Percentiles rank a stretch among this genome's conserved stretches.
These are phyloP conservation scores for Acacia melanoxylon DNA, from an alignment of 306 rosid species.

Conservation along the genomic window DNA sequence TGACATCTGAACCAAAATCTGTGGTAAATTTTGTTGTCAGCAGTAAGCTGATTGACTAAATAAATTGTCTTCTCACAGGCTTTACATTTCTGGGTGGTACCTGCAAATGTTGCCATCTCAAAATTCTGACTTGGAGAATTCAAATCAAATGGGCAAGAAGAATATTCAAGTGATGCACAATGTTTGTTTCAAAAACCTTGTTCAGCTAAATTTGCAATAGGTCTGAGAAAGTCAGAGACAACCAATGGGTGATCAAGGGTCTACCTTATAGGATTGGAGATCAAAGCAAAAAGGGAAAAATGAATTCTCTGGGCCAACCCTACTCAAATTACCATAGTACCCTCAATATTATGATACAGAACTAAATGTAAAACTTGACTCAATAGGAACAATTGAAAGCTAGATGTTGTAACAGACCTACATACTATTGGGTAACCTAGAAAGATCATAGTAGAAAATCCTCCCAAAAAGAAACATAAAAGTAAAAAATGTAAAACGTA, in stretches of 20 bases:
- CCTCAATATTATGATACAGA: slow-evolving; percentile 22
- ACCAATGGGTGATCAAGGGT: slow-evolving; percentile 22
- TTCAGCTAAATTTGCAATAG: slow-evolving; percentile 24
- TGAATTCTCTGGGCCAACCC: background rate
- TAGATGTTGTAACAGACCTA: slow-evolving; percentile 11
- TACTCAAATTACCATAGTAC: slow-evolving; percentile 28
- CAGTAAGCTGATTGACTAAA: slow-evolving; percentile 82
- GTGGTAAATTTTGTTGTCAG: slow-evolving; percentile 84
- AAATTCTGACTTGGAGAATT: slow-evolving; percentile 22
- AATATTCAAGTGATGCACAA: background rate
- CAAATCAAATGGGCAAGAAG: slow-evolving; percentile 7
- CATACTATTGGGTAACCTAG: slow-evolving; percentile 18
- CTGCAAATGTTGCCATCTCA: slow-evolving; percentile 80
- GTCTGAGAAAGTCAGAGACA: slow-evolving; percentile 36
- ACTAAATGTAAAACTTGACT: slow-evolving; percentile 4
- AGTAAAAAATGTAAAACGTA: slow-evolving; percentile 32
- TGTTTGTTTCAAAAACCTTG: slow-evolving; percentile 11
- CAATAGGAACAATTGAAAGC: background rate
- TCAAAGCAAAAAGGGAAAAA: background rate
- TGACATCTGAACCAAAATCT: slow-evolving; percentile 92
- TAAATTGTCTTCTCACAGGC: slow-evolving; percentile 90
- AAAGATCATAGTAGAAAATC: slow-evolving; percentile 1
- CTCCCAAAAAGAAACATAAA: slow-evolving; percentile 22
- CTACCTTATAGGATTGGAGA: slow-evolving; percentile 17
- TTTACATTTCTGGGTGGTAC: slow-evolving; percentile 92